phyloP scores from a whole-genome alignment of 768 basidiomycete genomes.

The Serendipita indica region DNA sequence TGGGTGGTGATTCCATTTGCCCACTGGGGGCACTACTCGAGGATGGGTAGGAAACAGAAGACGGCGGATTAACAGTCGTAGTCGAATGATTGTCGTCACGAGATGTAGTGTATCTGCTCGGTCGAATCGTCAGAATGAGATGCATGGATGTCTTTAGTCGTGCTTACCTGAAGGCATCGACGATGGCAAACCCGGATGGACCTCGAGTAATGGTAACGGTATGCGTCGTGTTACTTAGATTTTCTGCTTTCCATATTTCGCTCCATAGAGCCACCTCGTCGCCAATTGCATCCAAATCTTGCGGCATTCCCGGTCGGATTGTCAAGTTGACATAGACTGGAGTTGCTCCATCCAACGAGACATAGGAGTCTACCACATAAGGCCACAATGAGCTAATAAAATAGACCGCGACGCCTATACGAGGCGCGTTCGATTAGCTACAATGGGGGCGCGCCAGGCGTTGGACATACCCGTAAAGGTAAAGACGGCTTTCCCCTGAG shows the following conservation, averaged over 20 bases:
- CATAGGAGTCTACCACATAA: not conserved
- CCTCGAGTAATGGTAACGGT: not conserved
- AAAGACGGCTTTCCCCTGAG: not conserved
- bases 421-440: not conserved
- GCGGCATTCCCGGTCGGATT: not conserved
- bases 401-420: not conserved
- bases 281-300: not conserved
- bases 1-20: too few relatives aligned
- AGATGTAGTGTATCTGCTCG: not conserved
- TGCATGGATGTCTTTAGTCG: not conserved
- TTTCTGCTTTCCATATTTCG: not conserved
- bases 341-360: not conserved
- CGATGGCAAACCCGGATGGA: not conserved
- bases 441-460: not conserved
- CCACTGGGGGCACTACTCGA: too few relatives aligned
- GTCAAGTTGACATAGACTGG: not conserved
- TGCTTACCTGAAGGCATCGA: not conserved
- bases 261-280: not conserved
- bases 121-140: not conserved
- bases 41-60: too few relatives aligned
- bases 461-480: not conserved
- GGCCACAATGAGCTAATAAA: not conserved
- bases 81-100: not conserved
- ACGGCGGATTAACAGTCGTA: too few relatives aligned
- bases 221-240: not conserved